Evolutionary conservation across 2,329 filamentous ascomycete species (phyloP), one percentile per base, ranked within the genome.

Genomic region (Aspergillus tanneri): DNA sequence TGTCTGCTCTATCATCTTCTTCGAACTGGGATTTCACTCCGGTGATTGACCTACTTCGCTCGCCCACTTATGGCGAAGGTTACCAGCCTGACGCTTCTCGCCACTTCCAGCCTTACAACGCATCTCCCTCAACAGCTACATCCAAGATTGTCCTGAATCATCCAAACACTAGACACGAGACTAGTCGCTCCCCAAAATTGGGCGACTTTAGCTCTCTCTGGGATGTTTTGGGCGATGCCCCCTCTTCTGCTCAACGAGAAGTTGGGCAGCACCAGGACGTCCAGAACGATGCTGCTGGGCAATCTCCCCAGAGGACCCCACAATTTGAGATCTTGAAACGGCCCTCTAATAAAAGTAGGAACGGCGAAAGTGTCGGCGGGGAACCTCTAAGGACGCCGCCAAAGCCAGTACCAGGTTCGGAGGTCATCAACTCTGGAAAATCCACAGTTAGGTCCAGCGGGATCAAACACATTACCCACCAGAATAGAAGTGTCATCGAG

Each of bases 11-110:
- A 44, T 51, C 55, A 18, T 43, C 60, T 48, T 66, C 65, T 48
- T 66, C 65, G 30, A 61, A 64, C 45, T 77, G 74, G 74, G 74
- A 76, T 61, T 72, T 77, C 49, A 62, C 66, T 55, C 65, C 69
- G 56, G 74, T 72, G 53, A 69, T 74, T 53, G 65, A 70, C 52
- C 67, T 77, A 39, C 65, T 76, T 6, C 61, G 65, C 40, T 70
- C 67, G 11, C 66, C 69, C 16, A 59, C 59, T 7, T 52, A 54
- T 21, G 37, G 49, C 36, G 43, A 43, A 22, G 36, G 52, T 47
- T 38, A 50, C 36, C 46, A 37, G 23, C 47, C 58, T 32, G 23
- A 23, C 32, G 23, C 41, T 24, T 27, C 25, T 53, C 38, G 47
- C 40, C 51, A 50, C 52, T 22, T 38, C 42, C 47, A 59, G 44